phyloP scores from a whole-genome alignment of 1,284 basidiomycete species.

The Malassezia arunalokei region DNA sequence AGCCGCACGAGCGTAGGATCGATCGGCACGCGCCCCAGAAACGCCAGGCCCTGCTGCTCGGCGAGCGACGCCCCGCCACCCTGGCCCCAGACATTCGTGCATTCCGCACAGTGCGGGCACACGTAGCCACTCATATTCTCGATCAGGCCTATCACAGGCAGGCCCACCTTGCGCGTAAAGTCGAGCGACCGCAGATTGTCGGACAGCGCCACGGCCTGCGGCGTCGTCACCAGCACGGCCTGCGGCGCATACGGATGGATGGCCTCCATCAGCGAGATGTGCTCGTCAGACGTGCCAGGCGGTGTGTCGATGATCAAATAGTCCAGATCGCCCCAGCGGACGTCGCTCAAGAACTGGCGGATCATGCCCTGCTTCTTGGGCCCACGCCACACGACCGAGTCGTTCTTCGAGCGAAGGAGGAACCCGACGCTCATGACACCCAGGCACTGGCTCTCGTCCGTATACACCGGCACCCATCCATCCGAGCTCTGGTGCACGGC shows the following conservation, averaged over 20 bases:
- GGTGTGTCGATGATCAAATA: conserved; percentile 95
- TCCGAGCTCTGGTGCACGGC: conserved; percentile 66
- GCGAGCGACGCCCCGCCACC: conserved; percentile 73
- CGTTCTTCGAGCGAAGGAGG: conserved; percentile 72
- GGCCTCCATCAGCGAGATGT: conserved; percentile 86
- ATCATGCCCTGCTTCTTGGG: conserved; percentile 99
- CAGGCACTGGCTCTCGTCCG: conserved; percentile 51
- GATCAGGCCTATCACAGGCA: conserved; percentile 84
- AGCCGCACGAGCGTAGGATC: conserved; percentile 81
- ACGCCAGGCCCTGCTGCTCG: conserved; percentile 58
- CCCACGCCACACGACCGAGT: conserved; percentile 92
- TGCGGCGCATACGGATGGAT: conserved; percentile 58
- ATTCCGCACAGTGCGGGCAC: conserved; percentile 70
- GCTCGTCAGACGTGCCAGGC: conserved; percentile 92
- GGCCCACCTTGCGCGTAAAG: conserved; percentile 71
- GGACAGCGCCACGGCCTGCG: conserved; percentile 86
- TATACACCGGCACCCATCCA: conserved; percentile 95
- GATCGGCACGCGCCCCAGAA: conserved; percentile 82
- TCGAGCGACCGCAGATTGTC: conserved; percentile 93
- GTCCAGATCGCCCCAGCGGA: conserved; percentile 90
- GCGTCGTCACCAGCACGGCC: conserved; percentile 86
- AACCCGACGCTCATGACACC: conserved; percentile 97
- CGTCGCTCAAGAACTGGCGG: conserved; percentile 87
- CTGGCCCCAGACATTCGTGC: conserved; percentile 86
- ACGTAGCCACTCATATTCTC: conserved; percentile 99